Evolutionary conservation across 768 basidiomycete species (phyloP), one percentile per base, ranked within the genome.

Genomic region (Mrakia blollopis): DNA sequence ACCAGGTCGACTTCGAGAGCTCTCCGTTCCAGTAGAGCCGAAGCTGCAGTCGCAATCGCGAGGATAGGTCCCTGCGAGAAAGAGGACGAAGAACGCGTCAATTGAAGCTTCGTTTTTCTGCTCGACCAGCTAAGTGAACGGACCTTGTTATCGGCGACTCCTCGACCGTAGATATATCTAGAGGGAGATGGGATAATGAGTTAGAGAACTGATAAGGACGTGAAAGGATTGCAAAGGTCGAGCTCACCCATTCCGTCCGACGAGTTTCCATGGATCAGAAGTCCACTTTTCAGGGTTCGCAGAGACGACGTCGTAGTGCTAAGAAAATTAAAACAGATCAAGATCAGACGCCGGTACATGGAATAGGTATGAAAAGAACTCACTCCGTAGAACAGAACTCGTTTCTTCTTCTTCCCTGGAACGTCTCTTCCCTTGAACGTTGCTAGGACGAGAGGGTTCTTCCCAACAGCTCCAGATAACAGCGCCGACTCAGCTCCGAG

Each of bases 271-370:
- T 0, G 97, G 96, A 77, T 93, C 89, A 1, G 91, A 89, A 30
- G 87, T 84, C 96, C 96, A 98, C 18, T 90, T 88, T 9, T 88
- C 85, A 14, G 85, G 83, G 0, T 89, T 89, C 0, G 94, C 94
- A 0, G 91, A 86, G 68, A 98, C 92, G n/a, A 98, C 93, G 80
- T 99, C 97, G 85, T 98, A 99, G 83, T 99, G 97, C 83, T 82
- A 25, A 16, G 23, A 25, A 16, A 13, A 28, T 21, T 77, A 35
- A 78, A 77, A 73, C 67, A 60, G 28, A 2, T 47, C 13, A 35
- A 50, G 28, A 18, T 32, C 41, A 50, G 18, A 21, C 23, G 21
- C 18, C n/a, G 32, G n/a, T n/a, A n/a, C n/a, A 25, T 25, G 44
- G 30, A 23, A 25, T 13, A 10, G 23, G 57, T 68, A 71, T 67